Conservation (phyloP, 176 grass and related monocot genomes). For the Zea mays region DNA sequence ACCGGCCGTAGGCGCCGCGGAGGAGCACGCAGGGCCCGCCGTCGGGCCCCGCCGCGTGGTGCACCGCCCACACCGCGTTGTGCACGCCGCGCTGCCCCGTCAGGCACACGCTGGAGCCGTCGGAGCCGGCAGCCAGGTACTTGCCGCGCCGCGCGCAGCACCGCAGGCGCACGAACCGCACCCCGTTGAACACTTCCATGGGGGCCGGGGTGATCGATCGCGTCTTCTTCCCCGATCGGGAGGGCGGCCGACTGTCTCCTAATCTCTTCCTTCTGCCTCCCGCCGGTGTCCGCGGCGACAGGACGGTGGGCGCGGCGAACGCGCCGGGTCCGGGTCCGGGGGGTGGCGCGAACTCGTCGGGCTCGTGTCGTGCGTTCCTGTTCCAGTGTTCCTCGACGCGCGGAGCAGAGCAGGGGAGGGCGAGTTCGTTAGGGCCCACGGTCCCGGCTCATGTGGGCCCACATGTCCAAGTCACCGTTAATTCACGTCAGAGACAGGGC, state of each 20-base stretch:
- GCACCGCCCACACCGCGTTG: constrained; percentile 50
- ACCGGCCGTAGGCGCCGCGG: constrained; percentile 44
- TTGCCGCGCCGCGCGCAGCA: constrained; percentile 13
- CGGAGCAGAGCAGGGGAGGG: too few species aligned
- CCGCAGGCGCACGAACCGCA: constrained; percentile 42
- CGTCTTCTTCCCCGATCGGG: not conserved
- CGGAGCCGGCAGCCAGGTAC: constrained; percentile 40
- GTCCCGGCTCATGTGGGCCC: not conserved
- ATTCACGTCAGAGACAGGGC: not conserved
- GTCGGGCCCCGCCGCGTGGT: not conserved
- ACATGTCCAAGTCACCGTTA: not conserved
- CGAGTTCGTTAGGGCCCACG: not conserved
- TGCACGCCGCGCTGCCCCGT: constrained; percentile 33
- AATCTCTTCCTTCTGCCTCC: not conserved
- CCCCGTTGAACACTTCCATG: constrained; percentile 49
- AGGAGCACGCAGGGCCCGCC: constrained; percentile 37
- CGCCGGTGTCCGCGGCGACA: too few species aligned
- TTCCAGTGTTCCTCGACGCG: not conserved
- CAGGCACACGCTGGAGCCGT: constrained; percentile 31
- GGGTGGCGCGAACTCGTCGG: not conserved
- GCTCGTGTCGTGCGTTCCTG: not conserved
- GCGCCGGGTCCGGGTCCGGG: not conserved
- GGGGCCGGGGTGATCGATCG: not conserved
- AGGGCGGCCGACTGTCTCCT: not conserved
- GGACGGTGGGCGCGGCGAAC: not conserved